Evolutionary conservation across 2,329 filamentous ascomycete species (phyloP).

Genomic region (Venturiaceae sp.): DNA sequence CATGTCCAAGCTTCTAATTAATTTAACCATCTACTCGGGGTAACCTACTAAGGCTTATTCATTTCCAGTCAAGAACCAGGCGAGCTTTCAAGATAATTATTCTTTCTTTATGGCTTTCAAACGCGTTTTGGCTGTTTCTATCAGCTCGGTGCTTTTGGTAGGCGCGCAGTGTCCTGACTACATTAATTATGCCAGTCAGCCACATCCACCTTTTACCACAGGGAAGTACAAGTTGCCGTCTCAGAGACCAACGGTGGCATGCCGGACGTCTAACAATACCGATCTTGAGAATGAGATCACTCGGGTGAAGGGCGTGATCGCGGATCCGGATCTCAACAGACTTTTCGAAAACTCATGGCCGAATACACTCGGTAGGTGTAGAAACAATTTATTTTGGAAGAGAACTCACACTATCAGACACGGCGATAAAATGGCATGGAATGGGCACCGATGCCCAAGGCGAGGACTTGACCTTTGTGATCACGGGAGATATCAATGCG

Average conservation of each 20-base stretch:
- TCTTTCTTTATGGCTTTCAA: background rate
- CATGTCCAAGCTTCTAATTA: background rate
- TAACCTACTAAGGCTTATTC: too few relatives aligned
- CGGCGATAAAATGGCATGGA: conserved; percentile 61
- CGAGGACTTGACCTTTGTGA: conserved; percentile 55
- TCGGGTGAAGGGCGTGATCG: conserved; percentile 27
- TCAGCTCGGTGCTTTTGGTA: background rate
- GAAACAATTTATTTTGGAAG: background rate
- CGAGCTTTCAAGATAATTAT: too few relatives aligned
- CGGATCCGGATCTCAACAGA: conserved; percentile 52
- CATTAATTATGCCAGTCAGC: background rate
- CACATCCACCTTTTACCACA: conserved; percentile 32
- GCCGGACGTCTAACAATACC: conserved; percentile 37
- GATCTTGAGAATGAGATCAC: conserved; percentile 29
- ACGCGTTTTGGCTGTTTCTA: background rate
- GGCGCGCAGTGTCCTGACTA: conserved; percentile 8
- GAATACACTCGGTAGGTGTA: conserved; percentile 46
- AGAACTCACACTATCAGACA: conserved; percentile 36
- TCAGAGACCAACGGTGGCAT: conserved; percentile 31
- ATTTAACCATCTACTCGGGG: background rate
- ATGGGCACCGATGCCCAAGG: conserved; percentile 45
- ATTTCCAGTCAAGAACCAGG: too few relatives aligned
- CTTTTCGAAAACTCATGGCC: conserved; percentile 66
- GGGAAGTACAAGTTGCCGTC: conserved; percentile 36
- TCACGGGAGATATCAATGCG: conserved; percentile 48